These are phyloP conservation scores for Rhododendron simsii DNA, from an alignment of 148 eudicot species.

Conservation along the genomic window DNA sequence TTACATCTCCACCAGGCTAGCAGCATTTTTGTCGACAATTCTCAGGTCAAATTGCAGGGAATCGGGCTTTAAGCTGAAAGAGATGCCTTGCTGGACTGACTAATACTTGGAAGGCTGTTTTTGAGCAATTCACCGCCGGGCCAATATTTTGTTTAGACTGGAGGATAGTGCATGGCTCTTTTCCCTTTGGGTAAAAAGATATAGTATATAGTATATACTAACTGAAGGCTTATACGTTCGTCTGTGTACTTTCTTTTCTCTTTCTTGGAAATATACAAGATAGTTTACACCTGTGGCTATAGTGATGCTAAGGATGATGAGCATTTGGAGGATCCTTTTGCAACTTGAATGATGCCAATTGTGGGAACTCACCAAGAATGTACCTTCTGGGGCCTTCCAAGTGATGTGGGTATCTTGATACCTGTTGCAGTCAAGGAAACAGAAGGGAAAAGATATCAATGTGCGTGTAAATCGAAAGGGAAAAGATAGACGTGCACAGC, in stretches of 20 bases:
- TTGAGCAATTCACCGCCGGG: background rate
- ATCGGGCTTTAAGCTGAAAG: background rate
- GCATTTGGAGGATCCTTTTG: constrained; percentile 6
- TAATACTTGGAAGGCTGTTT: constrained; percentile 2
- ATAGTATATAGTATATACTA: constrained; percentile 5
- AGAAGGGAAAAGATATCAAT: background rate
- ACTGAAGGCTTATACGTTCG: constrained; percentile 4
- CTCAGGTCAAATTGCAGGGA: background rate
- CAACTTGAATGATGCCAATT: background rate
- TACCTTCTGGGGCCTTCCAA: background rate
- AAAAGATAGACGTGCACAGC: background rate
- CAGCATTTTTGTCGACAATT: background rate
- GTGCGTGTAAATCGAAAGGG: background rate
- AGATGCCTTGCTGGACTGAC: constrained; percentile 9
- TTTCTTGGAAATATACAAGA: constrained; percentile 1
- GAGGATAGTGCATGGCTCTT: constrained; percentile 2
- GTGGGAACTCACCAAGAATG: background rate
- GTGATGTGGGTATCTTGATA: background rate
- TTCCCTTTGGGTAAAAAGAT: constrained; percentile 7
- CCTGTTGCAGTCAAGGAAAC: background rate
- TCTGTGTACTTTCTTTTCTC: background rate
- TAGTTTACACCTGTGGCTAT: constrained; percentile 3
- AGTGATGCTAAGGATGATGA: background rate
- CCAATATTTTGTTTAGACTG: constrained; percentile 6
- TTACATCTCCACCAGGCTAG: background rate